Evolutionary conservation across 2,329 filamentous ascomycete genomes (phyloP), one percentile per base, ranked within the genome.

Genomic region (Phaeosphaeriaceae sp.): DNA sequence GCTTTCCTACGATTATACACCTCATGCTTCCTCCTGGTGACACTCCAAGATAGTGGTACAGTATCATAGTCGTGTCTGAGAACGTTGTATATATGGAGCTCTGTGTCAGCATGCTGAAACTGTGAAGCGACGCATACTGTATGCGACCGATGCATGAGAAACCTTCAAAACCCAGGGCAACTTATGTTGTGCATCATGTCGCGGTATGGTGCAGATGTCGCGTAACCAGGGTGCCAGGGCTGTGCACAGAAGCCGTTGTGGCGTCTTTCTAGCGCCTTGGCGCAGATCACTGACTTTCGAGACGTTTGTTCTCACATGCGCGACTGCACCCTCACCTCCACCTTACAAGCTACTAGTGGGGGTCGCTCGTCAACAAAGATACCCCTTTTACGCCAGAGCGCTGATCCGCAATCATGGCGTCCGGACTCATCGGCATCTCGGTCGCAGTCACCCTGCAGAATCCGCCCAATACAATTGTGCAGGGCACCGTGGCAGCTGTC

Each of bases 341-440:
- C 24, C 28, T 40, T 49, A 6, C 42, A 40, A 28, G 10, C 42
- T 26, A 26, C 54, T 46, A 56, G 54, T 56, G 54, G 54, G 42
- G 54, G 54, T 56, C 48, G 49, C 48, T 49, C 40, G 44, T 43
- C 49, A 48, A 49, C 22, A 28, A 35, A 48, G 43, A 54, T 21
- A 49, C 44, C 32, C 17, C 21, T 21, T 15, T 23, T 19, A 23
- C 47, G 17, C 44, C 46, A 26, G 35, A 19, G 40, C 24, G 42
- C 51, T 21, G 47, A 24, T 10, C 40, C 46, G 49, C 60, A 58
- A 63, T 35, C 67, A 91, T 91, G 89, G 88, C 72, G 50, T 83
- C 84, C 59, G 84, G 88, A 72, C 93, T 94, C 75, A 88, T 92
- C 71, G 92, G 92, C 61, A 85, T 92, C 76, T 88, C 89, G 60